These are phyloP conservation scores for Blastosporella zonata DNA, from an alignment of 1,284 basidiomycete species.

Conservation along the genomic window DNA sequence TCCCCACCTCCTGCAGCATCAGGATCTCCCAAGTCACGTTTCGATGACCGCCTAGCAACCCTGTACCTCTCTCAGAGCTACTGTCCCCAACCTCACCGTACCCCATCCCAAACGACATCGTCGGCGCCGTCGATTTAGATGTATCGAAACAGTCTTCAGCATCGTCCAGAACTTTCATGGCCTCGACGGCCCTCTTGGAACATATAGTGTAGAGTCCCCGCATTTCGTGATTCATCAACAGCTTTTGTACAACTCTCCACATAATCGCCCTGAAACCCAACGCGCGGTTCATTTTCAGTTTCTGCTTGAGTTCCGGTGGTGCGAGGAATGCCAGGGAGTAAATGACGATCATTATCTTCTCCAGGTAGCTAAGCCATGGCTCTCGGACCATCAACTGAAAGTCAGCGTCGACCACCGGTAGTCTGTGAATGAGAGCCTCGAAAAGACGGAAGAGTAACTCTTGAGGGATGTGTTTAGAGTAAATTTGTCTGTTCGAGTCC, in stretches of 20 bases:
- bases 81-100: slow-evolving; percentile 72
- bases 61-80: slow-evolving; percentile 63
- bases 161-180: slow-evolving; percentile 83
- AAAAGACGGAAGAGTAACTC: slow-evolving; percentile 63
- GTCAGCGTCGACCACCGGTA: slow-evolving; percentile 79
- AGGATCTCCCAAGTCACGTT: slow-evolving; percentile 69
- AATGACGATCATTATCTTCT: slow-evolving; percentile 76
- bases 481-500: slow-evolving; percentile 78
- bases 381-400: slow-evolving; percentile 68
- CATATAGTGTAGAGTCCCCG: slow-evolving; percentile 59
- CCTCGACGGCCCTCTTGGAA: slow-evolving; percentile 77
- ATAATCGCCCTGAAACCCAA: slow-evolving; percentile 63
- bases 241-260: slow-evolving; percentile 62
- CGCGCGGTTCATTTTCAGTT: slow-evolving; percentile 57
- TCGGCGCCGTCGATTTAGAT: slow-evolving; percentile 51
- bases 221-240: slow-evolving; percentile 44
- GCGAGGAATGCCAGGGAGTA: slow-evolving; percentile 88
- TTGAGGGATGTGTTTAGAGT: slow-evolving; percentile 60
- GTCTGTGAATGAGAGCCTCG: slow-evolving; percentile 70
- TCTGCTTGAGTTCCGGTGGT: slow-evolving; percentile 67
- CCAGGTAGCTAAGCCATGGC: slow-evolving; percentile 75
- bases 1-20: slow-evolving; percentile 55
- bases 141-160: slow-evolving; percentile 72
- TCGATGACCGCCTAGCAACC: slow-evolving; percentile 71
- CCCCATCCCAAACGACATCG: slow-evolving; percentile 70